Base-by-base conservation (phyloP, 106 monocot genomes). In the Allium fistulosum region DNA sequence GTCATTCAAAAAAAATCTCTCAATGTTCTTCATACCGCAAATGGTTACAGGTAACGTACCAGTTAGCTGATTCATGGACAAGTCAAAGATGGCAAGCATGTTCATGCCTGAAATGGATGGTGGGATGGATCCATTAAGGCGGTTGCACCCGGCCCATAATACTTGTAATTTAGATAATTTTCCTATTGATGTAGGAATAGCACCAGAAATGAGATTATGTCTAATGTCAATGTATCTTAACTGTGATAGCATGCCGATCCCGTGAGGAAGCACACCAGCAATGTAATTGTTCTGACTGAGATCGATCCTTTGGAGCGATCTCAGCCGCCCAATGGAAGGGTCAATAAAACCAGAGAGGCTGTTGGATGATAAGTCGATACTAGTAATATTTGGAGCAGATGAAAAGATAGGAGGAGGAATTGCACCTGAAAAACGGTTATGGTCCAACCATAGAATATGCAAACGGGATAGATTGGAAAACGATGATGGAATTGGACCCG, bases 401-500 rank as follows among this genome's bases (percentile, higher is more conserved):
- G 64, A 57, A 37, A 37, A 37, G n/a, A 71, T 75, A 22, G 75
- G 64, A 16, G 75, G 17, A 2, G 75, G 80, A 14, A 80, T 59
- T 50, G 3, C n/a, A 26, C 80, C 75, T 0, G 66, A 59, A 12
- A 75, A 45, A 4, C 17, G 22, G 57, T 80, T 80, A 10, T 59
- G 55, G 49, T 58, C 12, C 5, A 55, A 15, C 3, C 6, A 6
- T 12, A 55, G 53, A 11, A 55, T 55, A 2, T 8, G 13, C 53
- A 85, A 75, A 61, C 72, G 71, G n/a, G 22, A 3, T 15, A 60
- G 59, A 14, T 50, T 50, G 66, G 59, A 14, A 45, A 85, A 72
- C 10, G 72, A 69, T 11, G 70, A n/a, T 0, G 85, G 85, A 51
- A 85, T 81, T 13, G 75, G 6, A n/a, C 81, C 85, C 2, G 78